Evolutionary conservation across 1,284 basidiomycete species (phyloP), one percentile per base, ranked within the genome.

Genomic region (Ustilago curta): DNA sequence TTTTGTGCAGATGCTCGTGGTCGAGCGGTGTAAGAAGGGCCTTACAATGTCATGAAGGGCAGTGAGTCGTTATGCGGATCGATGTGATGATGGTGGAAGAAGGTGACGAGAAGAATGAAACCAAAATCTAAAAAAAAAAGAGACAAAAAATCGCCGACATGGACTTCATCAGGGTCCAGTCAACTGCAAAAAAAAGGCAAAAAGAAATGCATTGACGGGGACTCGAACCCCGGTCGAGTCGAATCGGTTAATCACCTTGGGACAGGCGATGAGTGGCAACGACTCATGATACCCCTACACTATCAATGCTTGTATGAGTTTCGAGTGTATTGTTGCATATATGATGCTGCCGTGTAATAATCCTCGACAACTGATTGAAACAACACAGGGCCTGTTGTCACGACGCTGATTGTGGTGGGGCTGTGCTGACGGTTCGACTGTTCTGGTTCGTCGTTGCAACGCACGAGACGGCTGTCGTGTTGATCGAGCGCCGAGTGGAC

Each of bases 211-310:
- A 76, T 76, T 76, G 72, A 76, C 72, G 72, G 72, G 72, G 72
- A 71, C 68, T 76, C 72, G 72, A 76, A 76, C 72, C 72, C 72
- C 72, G 72, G 72, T 76, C 72, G 69, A 72, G 73, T 67, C 73
- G 73, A 71, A 71, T 27, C 27, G 59, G 68, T 37, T 70, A 56
- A 48, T 59, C 59, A 63, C 63, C 32, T 55, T 59, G 16, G 14
- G 21, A 19, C 31, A 62, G 49, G 42, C 54, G 63, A 66, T 62
- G 69, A 62, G 62, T 70, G 69, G 69, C 69, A 71, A 71, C 69
- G 69, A 66, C 69, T 66, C 69, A 66, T 71, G 62, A 71, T 69
- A 69, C 66, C 66, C 59, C 66, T 69, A 69, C 66, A 69, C 66
- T 69, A 69, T 63, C 66, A 69, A 69, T 69, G 66, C 66, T 59